phyloP scores from a whole-genome alignment of 176 grass and related monocot genomes.

The Oropetium thomaeum region DNA sequence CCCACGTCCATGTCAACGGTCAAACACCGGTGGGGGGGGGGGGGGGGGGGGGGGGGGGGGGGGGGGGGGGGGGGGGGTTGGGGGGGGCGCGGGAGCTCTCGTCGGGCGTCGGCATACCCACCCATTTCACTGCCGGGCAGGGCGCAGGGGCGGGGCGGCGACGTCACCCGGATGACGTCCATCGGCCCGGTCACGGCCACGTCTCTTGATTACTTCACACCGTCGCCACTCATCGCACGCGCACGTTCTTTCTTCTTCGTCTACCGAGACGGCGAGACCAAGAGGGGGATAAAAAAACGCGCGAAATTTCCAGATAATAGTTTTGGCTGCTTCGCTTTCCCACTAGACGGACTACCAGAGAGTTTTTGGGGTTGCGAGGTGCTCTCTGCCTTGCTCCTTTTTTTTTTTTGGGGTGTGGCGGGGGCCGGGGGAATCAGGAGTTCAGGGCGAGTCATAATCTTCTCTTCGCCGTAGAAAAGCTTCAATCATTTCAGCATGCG shows the following conservation, averaged over 20 bases:
- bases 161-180: slow-evolving; percentile 39
- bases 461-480: too few relatives aligned
- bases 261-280: not conserved
- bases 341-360: too few relatives aligned
- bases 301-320: slow-evolving; percentile 28
- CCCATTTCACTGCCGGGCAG: too few relatives aligned
- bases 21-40: too few relatives aligned
- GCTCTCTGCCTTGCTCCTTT: not conserved
- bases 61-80: too few relatives aligned
- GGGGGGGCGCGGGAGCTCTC: too few relatives aligned
- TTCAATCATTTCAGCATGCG: not conserved
- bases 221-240: not conserved
- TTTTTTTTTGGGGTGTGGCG: too few relatives aligned
- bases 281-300: not conserved
- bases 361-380: too few relatives aligned
- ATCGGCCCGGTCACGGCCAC: slow-evolving; percentile 1
- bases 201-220: slow-evolving; percentile 2
- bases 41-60: too few relatives aligned
- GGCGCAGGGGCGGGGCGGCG: not conserved
- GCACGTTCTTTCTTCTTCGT: not conserved
- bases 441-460: too few relatives aligned
- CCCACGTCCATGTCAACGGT: not conserved
- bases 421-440: too few relatives aligned
- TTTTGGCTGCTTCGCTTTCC: not conserved
- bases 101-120: too few relatives aligned